Base-by-base conservation (phyloP, 2,329 filamentous ascomycete species). In the Exserohilum rostratum region DNA sequence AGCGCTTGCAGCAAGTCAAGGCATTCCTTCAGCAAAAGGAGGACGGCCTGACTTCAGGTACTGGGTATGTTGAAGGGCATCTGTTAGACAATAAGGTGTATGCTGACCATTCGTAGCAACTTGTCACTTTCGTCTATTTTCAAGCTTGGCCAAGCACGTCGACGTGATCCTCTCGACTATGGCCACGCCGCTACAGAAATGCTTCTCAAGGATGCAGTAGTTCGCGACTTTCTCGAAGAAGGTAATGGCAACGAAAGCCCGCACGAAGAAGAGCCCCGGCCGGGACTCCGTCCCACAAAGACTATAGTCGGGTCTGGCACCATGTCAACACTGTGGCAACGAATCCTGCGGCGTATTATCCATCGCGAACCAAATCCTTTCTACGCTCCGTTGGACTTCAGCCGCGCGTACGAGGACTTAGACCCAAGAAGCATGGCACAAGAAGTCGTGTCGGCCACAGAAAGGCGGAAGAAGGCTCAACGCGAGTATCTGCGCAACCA, bases 121-220 rank as follows among this genome's bases (percentile, higher is more conserved):
- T 80, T 97, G 27, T 88, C 91, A 0, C 78, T 96, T 13, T 85
- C 83, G 1, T 82, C 82, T 13, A 86, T 87, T 33, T 83, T 87
- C 76, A 86, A 85, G 61, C 73, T 87, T 42, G 83, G 85, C 3
- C 79, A 83, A 79, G 86, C 85, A 67, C 78, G 85, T 64, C 82
- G 83, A 29, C 87, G 87, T 66, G 95, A 98, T 70, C 93, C 93
- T 2, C 80, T 98, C 13, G 93, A 97, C 70, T 96, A 96, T 71
- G 93, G 93, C 2, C 90, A 90, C 18, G 92, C 91, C 6, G 93
- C 91, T 50, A 90, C 96, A 72, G 95, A 98, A 72, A 96, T 98
- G 92, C 82, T 99, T 44, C 82, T 98, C 40, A 98, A 98, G 71
- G 93, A 98, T 75, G 91, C 92, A 1, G 92, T 99, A 22, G 93